Percentiles rank a stretch among this genome's conserved stretches.
Evolutionary conservation across 164 flowering plant genomes (phyloP).

Genomic region (Vitis cinerea): DNA sequence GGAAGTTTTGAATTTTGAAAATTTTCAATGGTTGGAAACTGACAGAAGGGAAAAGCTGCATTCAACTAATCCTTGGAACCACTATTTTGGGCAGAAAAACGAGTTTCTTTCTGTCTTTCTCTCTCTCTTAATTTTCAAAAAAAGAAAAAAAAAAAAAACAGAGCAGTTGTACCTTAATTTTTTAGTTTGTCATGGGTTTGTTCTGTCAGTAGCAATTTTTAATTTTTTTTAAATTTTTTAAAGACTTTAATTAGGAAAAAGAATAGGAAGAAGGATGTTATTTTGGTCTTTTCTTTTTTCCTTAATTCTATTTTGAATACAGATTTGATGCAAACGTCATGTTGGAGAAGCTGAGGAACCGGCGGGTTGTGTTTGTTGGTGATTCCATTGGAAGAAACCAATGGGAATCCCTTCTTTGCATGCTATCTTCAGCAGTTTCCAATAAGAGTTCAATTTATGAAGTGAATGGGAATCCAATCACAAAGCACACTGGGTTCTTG

Average conservation of each 20-base stretch:
- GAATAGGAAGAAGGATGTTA: too few relatives aligned
- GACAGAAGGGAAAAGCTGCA: too few relatives aligned
- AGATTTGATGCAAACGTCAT: constrained; percentile 71
- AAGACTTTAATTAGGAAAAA: too few relatives aligned
- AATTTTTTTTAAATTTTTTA: too few relatives aligned
- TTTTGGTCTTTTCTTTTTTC: neutral
- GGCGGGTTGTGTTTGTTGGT: constrained; percentile 74
- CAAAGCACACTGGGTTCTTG: constrained; percentile 73
- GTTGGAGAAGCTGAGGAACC: constrained; percentile 57
- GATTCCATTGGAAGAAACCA: constrained; percentile 94
- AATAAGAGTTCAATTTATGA: constrained; percentile 62
- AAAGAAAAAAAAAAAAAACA: too few relatives aligned
- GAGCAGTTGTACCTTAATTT: too few relatives aligned
- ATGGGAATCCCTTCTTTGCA: constrained; percentile 87
- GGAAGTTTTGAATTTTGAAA: neutral
- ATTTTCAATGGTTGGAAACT: neutral
- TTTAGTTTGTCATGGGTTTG: too few relatives aligned
- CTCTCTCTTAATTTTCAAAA: too few relatives aligned
- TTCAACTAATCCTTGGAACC: too few relatives aligned
- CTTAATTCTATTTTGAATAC: constrained; percentile 2
- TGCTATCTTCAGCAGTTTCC: constrained; percentile 63
- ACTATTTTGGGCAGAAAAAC: too few relatives aligned
- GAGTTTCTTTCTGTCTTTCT: too few relatives aligned
- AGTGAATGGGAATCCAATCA: constrained; percentile 74
- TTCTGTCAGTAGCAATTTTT: too few relatives aligned